These are phyloP conservation scores for Jatropha curcas DNA, from an alignment of 345 rosid species.

Conservation along the genomic window DNA sequence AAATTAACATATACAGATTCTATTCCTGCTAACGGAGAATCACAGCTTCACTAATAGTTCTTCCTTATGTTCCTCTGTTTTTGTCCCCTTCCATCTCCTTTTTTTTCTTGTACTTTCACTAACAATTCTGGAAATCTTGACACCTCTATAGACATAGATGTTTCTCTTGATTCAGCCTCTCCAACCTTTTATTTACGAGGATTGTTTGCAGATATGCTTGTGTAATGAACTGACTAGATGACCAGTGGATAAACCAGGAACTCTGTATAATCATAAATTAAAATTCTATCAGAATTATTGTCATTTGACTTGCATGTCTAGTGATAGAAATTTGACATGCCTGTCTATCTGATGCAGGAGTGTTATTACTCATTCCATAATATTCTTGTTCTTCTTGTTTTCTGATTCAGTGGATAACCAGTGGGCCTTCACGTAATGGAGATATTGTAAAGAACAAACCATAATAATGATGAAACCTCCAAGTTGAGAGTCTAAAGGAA, in stretches of 20 bases:
- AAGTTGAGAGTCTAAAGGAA: neutral
- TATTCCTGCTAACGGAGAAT: too few relatives aligned
- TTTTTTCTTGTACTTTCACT: too few relatives aligned
- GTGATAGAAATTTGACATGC: neutral
- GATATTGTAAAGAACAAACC: too few relatives aligned
- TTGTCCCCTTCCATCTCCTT: too few relatives aligned
- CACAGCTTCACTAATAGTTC: too few relatives aligned
- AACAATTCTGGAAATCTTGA: too few relatives aligned
- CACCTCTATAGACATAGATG: too few relatives aligned
- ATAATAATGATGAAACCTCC: neutral
- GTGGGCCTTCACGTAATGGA: too few relatives aligned
- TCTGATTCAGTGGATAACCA: neutral
- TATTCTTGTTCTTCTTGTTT: neutral
- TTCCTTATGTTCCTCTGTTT: too few relatives aligned
- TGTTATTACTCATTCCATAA: neutral
- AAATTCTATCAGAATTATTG: neutral
- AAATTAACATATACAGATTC: too few relatives aligned
- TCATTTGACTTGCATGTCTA: conserved; percentile 3
- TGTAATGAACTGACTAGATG: neutral
- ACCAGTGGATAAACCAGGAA: neutral
- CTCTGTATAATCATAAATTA: neutral
- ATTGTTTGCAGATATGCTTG: neutral
- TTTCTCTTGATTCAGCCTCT: too few relatives aligned
- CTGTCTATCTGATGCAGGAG: neutral
- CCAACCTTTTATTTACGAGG: too few relatives aligned